A percentile compares a stretch with the other conserved stretches of the same genome.
Evolutionary conservation across 495 filamentous ascomycete species (phyloP).

Genomic region (Trypethelium eluteriae): DNA sequence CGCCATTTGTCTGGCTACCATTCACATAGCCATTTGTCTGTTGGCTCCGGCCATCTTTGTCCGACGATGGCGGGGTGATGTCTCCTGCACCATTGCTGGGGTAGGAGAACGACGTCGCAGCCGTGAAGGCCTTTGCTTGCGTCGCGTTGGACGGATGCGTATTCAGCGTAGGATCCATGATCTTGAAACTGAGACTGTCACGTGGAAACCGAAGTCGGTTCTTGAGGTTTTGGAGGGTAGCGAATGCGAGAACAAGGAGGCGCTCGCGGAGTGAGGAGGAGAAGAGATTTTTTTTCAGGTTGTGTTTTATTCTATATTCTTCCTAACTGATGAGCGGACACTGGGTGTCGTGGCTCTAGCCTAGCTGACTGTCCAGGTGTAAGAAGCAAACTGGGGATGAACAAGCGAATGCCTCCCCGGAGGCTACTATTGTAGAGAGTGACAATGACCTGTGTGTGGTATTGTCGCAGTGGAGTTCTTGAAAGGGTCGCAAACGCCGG

Average conservation of each 20-base stretch:
- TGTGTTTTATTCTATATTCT: constrained; percentile 8
- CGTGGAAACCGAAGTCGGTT: neutral
- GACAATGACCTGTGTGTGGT: neutral
- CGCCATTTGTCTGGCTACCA: constrained; percentile 52
- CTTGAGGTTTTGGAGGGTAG: neutral
- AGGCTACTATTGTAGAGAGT: neutral
- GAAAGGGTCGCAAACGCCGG: neutral
- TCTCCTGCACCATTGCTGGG: constrained; percentile 75
- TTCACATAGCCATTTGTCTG: constrained; percentile 46
- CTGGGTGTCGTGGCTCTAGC: neutral
- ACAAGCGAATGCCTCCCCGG: constrained; percentile 12
- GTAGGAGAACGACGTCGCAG: constrained; percentile 70
- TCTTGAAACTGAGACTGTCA: constrained; percentile 1
- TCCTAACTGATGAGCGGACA: constrained; percentile 7
- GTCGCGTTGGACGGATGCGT: constrained; percentile 12
- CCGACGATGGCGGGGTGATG: constrained; percentile 65
- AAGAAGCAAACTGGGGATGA: neutral
- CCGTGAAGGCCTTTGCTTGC: constrained; percentile 15
- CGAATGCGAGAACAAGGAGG: neutral
- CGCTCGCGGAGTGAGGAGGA: neutral
- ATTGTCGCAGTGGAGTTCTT: neutral
- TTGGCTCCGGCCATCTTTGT: constrained; percentile 49
- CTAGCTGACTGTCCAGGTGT: neutral
- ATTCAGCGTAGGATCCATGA: constrained; percentile 9
- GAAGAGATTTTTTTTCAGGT: neutral